These are phyloP conservation scores for Microsporum ferrugineum DNA, from an alignment of 2,329 filamentous ascomycete genomes.

Conservation along the genomic window DNA sequence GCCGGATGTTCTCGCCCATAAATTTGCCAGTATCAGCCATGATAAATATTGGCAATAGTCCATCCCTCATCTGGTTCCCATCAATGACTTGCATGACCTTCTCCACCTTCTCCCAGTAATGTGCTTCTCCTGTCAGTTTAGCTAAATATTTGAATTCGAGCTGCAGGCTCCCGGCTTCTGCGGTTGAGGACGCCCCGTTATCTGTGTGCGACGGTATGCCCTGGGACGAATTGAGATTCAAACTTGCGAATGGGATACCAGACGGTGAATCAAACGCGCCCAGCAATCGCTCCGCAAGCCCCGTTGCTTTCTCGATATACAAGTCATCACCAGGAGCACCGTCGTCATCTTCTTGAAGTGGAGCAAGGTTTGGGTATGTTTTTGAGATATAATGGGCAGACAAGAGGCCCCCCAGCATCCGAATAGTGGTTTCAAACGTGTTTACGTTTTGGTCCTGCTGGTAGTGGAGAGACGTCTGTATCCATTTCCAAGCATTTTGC, in stretches of 20 bases:
- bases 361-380: slow-evolving; percentile 65
- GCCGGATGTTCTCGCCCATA: slow-evolving; percentile 70
- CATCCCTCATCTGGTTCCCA: slow-evolving; percentile 64
- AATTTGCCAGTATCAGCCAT: slow-evolving; percentile 69
- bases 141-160: slow-evolving; percentile 95
- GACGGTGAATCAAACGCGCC: slow-evolving; percentile 79
- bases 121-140: slow-evolving; percentile 81
- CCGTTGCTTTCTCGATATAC: slow-evolving; percentile 90
- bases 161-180: slow-evolving; percentile 83
- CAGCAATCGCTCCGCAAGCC: slow-evolving; percentile 76
- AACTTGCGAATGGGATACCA: slow-evolving; percentile 79
- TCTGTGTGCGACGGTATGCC: slow-evolving; percentile 75
- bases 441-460: slow-evolving; percentile 92
- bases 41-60: slow-evolving; percentile 85
- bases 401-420: slow-evolving; percentile 87
- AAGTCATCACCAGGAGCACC: slow-evolving; percentile 72
- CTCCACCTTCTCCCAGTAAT: slow-evolving; percentile 87
- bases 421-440: slow-evolving; percentile 95
- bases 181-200: slow-evolving; percentile 79
- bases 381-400: slow-evolving; percentile 93
- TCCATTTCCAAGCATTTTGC: slow-evolving; percentile 77
- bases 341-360: slow-evolving; percentile 57
- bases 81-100: slow-evolving; percentile 87
- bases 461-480: slow-evolving; percentile 67
- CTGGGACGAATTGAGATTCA: slow-evolving; percentile 67